Percentiles rank a stretch among this genome's conserved stretches.
Evolutionary conservation across 1,284 basidiomycete species (phyloP).

Genomic region (Somion occarium): DNA sequence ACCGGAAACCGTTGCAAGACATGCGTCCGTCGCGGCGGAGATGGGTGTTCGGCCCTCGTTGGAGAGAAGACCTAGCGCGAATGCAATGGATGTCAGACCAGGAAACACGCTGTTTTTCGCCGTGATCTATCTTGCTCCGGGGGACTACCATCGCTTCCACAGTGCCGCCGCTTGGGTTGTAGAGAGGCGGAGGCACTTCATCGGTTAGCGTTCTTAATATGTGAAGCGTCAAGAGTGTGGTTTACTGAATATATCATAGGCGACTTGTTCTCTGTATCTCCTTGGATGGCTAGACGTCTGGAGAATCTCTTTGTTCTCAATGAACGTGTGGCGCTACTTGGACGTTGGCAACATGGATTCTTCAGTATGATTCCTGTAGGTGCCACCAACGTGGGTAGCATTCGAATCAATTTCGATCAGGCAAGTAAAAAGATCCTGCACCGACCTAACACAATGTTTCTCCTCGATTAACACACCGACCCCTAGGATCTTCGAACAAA

Average conservation of each 20-base stretch:
- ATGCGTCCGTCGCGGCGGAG: slow-evolving; percentile 62
- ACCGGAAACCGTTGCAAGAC: slow-evolving; percentile 55
- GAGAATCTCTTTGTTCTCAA: slow-evolving; percentile 96
- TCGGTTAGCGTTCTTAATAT: slow-evolving; percentile 47
- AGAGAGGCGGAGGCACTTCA: slow-evolving; percentile 92
- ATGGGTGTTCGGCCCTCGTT: slow-evolving; percentile 53
- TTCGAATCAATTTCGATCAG: slow-evolving; percentile 95
- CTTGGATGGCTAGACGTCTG: slow-evolving; percentile 90
- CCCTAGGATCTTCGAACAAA: slow-evolving; percentile 78
- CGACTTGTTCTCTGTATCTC: slow-evolving; percentile 95
- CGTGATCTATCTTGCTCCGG: slow-evolving; percentile 97
- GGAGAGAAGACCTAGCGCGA: slow-evolving; percentile 37
- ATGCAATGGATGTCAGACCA: slow-evolving; percentile 45
- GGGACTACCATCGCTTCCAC: slow-evolving; percentile 99
- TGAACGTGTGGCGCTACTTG: slow-evolving; percentile 95
- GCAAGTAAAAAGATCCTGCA: no score
- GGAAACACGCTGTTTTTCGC: slow-evolving; percentile 88
- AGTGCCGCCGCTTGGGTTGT: slow-evolving; percentile 96
- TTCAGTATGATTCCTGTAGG: slow-evolving; percentile 98
- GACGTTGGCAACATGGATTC: slow-evolving; percentile 94
- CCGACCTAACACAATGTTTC: background rate
- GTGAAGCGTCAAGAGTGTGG: background rate
- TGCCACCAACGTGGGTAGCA: slow-evolving; percentile 97
- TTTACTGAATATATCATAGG: slow-evolving; percentile 35
- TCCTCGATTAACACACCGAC: background rate